Evolutionary conservation across 192 early-diverging fungal genomes (phyloP), one percentile per base, ranked within the genome.

Genomic region (Spinellus fusiger): DNA sequence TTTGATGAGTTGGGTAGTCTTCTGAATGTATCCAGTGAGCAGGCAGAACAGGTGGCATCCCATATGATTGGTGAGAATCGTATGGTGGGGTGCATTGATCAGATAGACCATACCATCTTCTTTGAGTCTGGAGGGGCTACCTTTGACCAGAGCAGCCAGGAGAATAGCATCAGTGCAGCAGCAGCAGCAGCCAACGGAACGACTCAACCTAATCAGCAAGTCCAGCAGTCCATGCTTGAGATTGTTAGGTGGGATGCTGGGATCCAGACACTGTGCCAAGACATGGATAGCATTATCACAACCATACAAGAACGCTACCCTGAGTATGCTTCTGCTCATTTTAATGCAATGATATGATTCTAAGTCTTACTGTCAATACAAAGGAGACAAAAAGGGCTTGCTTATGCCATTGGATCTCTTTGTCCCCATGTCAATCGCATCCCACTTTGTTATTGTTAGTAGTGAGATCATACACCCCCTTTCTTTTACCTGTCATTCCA

Each of bases 31-130:
- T 74, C 81, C 6, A 70, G 84, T 1, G 90, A 92, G 20, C 80
- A 90, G 54, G 95, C 95, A 5, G 96, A 98, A 74, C 73, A 77
- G 49, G 78, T 89, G 47, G 95, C 93, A 5, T 83, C 83, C 9
- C 80, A 79, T 27, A 97, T 97, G 94, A 93, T 97, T 80, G 84
- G 80, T 16, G 93, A 97, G 73, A 86, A 89, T 18, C 71, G 93
- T 20, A 82, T 98, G 86, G 74, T 81, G 37, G 96, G 92, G 16
- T 82, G 76, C 28, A 95, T 98, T 63, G 96, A 98, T 73, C 96
- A 97, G 69, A 87, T 94, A 32, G 91, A 93, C 31, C 72, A 80
- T 26, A 65, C 93, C 10, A 85, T 98, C 46, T 88, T 83, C 53
- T 98, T 98, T 65, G 86, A 88, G 59, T 83, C 84, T 34, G 74